Percentiles rank a stretch among this genome's conserved stretches.
These are phyloP conservation scores for Clarireedia homoeocarpa DNA, from an alignment of 2,329 filamentous ascomycete species.

Conservation along the genomic window DNA sequence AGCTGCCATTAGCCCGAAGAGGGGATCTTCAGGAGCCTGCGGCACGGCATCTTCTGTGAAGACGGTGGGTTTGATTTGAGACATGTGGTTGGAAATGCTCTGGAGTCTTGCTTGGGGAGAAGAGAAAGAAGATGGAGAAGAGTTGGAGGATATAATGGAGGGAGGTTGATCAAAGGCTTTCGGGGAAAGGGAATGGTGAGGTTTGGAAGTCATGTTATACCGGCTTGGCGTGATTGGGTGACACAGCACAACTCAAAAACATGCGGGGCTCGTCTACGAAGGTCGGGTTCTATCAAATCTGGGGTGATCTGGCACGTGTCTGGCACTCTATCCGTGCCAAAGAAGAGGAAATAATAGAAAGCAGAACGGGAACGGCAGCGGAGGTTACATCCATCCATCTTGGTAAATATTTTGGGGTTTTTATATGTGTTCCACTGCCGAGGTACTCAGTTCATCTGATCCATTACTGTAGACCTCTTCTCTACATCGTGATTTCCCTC, in stretches of 20 bases:
- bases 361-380: neutral
- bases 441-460: too few relatives aligned
- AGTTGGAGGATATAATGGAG: neutral
- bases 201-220: conserved; percentile 11
- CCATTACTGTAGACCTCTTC: too few relatives aligned
- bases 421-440: too few relatives aligned
- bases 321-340: neutral
- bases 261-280: neutral
- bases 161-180: neutral
- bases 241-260: neutral
- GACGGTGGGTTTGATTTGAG: conserved; percentile 43
- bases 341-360: neutral
- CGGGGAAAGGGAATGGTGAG: conserved; percentile 1
- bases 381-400: too few relatives aligned
- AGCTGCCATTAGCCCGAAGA: conserved; percentile 87
- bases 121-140: conserved; percentile 17
- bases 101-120: conserved; percentile 45
- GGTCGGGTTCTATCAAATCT: conserved; percentile 1
- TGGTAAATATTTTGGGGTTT: too few relatives aligned
- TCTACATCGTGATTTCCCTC: too few relatives aligned
- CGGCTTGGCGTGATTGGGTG: neutral
- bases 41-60: conserved; percentile 74
- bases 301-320: conserved; percentile 10
- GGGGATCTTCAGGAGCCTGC: conserved; percentile 86
- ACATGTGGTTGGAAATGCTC: conserved; percentile 64